Percentiles rank a stretch among this genome's conserved stretches.
These are phyloP conservation scores for Fusarium multiceps DNA, from an alignment of 2,329 filamentous ascomycete genomes.

Conservation along the genomic window DNA sequence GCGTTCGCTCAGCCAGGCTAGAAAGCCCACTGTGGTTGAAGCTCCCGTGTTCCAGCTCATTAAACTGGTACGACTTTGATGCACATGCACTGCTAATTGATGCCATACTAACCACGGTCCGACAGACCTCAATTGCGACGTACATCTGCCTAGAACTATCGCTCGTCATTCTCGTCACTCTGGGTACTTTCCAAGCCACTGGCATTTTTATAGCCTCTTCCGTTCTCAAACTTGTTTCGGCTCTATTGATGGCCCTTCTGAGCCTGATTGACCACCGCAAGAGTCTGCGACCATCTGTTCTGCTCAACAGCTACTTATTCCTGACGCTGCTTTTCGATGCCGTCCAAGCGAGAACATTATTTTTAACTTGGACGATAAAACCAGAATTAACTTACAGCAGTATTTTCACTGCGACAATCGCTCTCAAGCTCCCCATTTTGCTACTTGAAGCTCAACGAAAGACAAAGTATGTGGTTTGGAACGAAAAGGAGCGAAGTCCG, in stretches of 20 bases:
- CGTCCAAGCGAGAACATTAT: constrained; percentile 56
- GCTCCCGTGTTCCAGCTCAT: constrained; percentile 50
- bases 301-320: constrained; percentile 56
- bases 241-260: constrained; percentile 44
- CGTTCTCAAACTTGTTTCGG: constrained; percentile 43
- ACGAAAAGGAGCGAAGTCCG: constrained; percentile 52
- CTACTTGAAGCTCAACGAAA: constrained; percentile 55
- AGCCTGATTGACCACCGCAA: constrained; percentile 52
- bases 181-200: constrained; percentile 11
- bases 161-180: constrained; percentile 47
- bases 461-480: constrained; percentile 52
- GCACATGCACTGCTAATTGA: background rate
- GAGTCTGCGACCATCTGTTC: constrained; percentile 55
- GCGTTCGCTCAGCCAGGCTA: constrained; percentile 48
- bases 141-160: constrained; percentile 50
- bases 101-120: background rate
- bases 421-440: constrained; percentile 50
- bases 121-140: constrained; percentile 40
- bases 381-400: constrained; percentile 36
- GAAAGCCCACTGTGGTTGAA: constrained; percentile 49
- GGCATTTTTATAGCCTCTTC: constrained; percentile 44
- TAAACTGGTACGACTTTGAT: constrained; percentile 45
- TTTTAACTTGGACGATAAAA: constrained; percentile 46
- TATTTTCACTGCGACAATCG: constrained; percentile 51
- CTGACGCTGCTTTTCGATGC: constrained; percentile 58